phyloP scores from a whole-genome alignment of 768 basidiomycete species.

The Trametes meyenii region DNA sequence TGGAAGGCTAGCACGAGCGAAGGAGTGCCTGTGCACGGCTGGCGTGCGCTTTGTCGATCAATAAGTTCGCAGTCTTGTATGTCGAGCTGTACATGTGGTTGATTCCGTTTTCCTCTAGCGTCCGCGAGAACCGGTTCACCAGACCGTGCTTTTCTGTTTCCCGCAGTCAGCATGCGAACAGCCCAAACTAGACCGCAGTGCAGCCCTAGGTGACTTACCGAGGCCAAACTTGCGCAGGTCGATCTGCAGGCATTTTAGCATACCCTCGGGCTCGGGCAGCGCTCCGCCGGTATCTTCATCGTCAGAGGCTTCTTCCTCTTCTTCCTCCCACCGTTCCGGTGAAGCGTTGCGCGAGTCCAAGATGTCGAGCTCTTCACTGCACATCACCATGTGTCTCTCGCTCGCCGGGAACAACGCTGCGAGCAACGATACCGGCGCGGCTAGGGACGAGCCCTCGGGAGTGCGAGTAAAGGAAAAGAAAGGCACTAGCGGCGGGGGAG shows the following conservation, averaged over 20 bases:
- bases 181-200: not conserved
- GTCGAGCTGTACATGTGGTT: constrained; percentile 87
- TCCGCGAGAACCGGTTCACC: constrained; percentile 73
- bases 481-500: constrained; percentile 44
- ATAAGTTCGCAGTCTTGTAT: constrained; percentile 79
- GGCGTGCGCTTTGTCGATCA: constrained; percentile 66
- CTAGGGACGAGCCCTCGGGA: constrained; percentile 74
- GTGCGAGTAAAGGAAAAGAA: constrained; percentile 84
- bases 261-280: constrained; percentile 25
- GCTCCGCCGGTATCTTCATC: constrained; percentile 32
- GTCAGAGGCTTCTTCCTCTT: constrained; percentile 39
- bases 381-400: constrained; percentile 75
- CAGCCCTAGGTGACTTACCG: constrained; percentile 43
- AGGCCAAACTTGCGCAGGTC: constrained; percentile 74
- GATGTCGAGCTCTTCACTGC: constrained; percentile 67
- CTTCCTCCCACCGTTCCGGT: constrained; percentile 24
- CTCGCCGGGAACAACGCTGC: constrained; percentile 70
- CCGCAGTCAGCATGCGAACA: not conserved
- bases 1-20: constrained; percentile 49
- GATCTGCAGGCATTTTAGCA: constrained; percentile 71
- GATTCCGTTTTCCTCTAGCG: constrained; percentile 71
- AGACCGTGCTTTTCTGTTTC: constrained; percentile 72
- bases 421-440: constrained; percentile 68
- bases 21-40: constrained; percentile 59
- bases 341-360: constrained; percentile 44